Evolutionary conservation across 1,284 basidiomycete species (phyloP).

Genomic region (Taiwanofungus camphoratus): DNA sequence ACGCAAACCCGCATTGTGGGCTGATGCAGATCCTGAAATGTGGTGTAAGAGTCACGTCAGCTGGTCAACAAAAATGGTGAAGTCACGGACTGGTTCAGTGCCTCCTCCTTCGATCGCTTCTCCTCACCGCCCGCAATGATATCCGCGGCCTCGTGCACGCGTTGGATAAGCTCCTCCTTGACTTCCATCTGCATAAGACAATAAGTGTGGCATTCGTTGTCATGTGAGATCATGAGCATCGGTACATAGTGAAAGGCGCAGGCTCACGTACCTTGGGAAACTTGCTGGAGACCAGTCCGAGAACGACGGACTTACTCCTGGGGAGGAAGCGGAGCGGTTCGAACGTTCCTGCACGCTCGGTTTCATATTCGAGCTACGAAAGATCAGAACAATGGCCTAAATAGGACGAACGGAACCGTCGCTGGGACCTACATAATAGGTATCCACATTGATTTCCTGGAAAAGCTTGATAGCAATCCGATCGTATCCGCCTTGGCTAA

Average conservation of each 20-base stretch:
- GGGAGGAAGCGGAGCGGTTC: slow-evolving; percentile 64
- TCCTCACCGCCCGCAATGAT: slow-evolving; percentile 48
- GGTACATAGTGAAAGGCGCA: neutral
- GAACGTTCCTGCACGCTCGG: slow-evolving; percentile 67
- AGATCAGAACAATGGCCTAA: too few species aligned
- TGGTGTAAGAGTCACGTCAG: too few species aligned
- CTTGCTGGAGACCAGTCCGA: slow-evolving; percentile 75
- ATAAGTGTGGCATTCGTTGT: neutral
- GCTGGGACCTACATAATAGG: slow-evolving; percentile 57
- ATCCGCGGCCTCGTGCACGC: slow-evolving; percentile 61
- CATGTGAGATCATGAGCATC: neutral
- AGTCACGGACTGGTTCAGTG: slow-evolving; percentile 54
- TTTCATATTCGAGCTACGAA: slow-evolving; percentile 74
- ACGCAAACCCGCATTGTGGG: slow-evolving; percentile 74
- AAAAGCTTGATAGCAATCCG: slow-evolving; percentile 73
- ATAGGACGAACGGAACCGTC: too few species aligned
- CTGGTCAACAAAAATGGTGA: neutral
- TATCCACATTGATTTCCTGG: slow-evolving; percentile 67
- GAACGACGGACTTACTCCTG: slow-evolving; percentile 58
- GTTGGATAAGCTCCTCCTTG: slow-evolving; percentile 47
- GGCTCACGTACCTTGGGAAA: slow-evolving; percentile 39
- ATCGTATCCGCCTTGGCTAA: slow-evolving; percentile 71
- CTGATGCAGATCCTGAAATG: slow-evolving; percentile 55
- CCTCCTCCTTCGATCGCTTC: slow-evolving; percentile 46
- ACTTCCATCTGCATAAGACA: slow-evolving; percentile 67